Conservation (phyloP, 164 flowering plant genomes). For the Paratinospora sagittata region DNA sequence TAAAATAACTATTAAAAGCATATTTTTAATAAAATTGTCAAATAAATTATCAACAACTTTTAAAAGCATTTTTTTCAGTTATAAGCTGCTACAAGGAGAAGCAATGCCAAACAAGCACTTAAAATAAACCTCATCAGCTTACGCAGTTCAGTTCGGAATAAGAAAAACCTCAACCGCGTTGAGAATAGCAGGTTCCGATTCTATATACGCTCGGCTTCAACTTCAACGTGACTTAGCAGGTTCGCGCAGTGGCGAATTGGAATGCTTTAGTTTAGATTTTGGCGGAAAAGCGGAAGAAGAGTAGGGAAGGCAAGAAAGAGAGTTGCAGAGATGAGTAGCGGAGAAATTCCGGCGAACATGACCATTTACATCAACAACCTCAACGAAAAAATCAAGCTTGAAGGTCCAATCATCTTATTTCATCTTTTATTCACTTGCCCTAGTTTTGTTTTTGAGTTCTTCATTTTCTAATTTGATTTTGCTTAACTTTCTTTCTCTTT, state of each 20-base stretch:
- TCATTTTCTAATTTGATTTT: not conserved
- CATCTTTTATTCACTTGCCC: conserved; percentile 9
- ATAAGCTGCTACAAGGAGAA: too few relatives aligned
- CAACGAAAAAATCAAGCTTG: conserved; percentile 92
- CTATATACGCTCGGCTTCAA: not conserved
- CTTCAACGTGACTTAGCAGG: not conserved
- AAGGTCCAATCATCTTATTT: conserved; percentile 32
- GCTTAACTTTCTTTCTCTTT: not conserved
- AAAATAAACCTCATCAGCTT: too few relatives aligned
- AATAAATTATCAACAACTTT: too few relatives aligned
- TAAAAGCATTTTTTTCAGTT: too few relatives aligned
- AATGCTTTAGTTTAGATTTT: not conserved
- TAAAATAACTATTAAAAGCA: too few relatives aligned
- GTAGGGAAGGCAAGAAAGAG: not conserved
- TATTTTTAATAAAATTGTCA: too few relatives aligned
- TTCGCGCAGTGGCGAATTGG: not conserved
- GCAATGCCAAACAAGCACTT: too few relatives aligned
- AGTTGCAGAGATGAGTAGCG: conserved; percentile 41
- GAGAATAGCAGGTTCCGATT: not conserved
- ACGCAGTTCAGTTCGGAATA: too few relatives aligned
- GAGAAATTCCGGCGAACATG: conserved; percentile 53
- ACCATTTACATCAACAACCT: conserved; percentile 96
- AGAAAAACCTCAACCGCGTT: too few relatives aligned
- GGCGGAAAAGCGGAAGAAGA: not conserved
- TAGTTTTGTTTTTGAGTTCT: not conserved